Conservation (phyloP, 2,329 filamentous ascomycete genomes). For the Fusarium humuli region DNA sequence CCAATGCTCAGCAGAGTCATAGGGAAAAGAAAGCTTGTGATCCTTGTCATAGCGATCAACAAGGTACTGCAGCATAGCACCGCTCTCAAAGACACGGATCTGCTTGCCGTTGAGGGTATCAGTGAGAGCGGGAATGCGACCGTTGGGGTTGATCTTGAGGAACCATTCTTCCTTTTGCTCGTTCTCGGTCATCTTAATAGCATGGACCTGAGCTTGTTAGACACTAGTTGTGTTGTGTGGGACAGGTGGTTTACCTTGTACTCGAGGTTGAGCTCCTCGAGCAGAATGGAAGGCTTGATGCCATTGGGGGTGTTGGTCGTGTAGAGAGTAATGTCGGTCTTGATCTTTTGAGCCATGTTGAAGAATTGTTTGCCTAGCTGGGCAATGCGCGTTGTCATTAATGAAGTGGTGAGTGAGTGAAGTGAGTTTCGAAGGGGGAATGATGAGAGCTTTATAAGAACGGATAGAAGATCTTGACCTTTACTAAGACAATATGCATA, state of each 20-base stretch:
- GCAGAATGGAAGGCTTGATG: constrained; percentile 86
- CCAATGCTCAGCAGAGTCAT: constrained; percentile 78
- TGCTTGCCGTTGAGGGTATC: constrained; percentile 81
- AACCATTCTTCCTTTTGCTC: constrained; percentile 90
- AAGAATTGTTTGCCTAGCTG: constrained; percentile 45
- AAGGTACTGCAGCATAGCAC: constrained; percentile 86
- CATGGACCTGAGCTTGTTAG: constrained; percentile 57
- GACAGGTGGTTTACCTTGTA: constrained; percentile 69
- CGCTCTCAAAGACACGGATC: constrained; percentile 85
- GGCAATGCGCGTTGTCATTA: constrained; percentile 46
- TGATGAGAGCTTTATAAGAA: constrained; percentile 21
- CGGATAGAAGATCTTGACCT: background rate
- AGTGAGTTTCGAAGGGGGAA: background rate
- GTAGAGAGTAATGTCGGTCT: constrained; percentile 80
- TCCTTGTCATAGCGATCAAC: constrained; percentile 84
- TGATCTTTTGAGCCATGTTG: constrained; percentile 49
- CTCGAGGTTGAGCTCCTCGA: constrained; percentile 86
- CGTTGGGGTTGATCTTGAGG: constrained; percentile 91
- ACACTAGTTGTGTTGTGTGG: no score
- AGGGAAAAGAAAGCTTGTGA: constrained; percentile 84
- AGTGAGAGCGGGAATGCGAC: constrained; percentile 87
- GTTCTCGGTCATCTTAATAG: constrained; percentile 78
- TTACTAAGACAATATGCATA: background rate
- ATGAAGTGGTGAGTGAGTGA: background rate
- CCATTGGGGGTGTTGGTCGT: constrained; percentile 88